Evolutionary conservation across 2,329 filamentous ascomycete species (phyloP), one percentile per base, ranked within the genome.

Genomic region (Botrytis sinoallii): DNA sequence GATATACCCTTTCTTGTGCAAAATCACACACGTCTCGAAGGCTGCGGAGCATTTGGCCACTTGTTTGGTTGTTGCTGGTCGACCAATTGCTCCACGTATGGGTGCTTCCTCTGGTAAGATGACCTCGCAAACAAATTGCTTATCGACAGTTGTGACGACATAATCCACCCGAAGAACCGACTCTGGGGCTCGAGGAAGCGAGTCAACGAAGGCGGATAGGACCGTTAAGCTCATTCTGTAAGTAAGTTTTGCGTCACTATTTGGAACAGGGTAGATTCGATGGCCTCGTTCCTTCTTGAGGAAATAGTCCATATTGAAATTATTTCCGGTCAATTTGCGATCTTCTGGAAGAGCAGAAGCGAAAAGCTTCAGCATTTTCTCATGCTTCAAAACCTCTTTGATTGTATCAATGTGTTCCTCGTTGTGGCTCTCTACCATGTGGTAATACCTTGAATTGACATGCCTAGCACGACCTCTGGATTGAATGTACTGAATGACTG

Each of bases 401-500:
- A 93, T 80, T n/a, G 85, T 84, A 55, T 86, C 82, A 1, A 81
- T 77, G 68, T 97, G 92, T 0, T 84, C 83, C 20, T 81, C 76
- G 78, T 97, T 97, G 12, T 87, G 88, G 1, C 82, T 80, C 80
- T 98, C 95, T 3, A 93, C 81, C 92, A 99, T 95, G 79, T 93
- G 93, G 48, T 95, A 88, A 81, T 95, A 98, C 76, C 88, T 90
- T 0, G 96, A 98, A 72, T 91, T 87, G 0, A 84, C 82, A 78
- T 94, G 92, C 57, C 96, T 88, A 20, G 96, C 96, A 71, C 96
- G 89, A 0, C 96, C 96, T 75, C 94, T 89, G 22, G 95, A 98
- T 81, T 99, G 96, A 32, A 98, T 91, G 80, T 98, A 98, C 79
- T 97, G 93, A 70, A 98, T 98, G 82, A 97, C 90, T 0, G 95